These are phyloP conservation scores for Plectosphaerella plurivora DNA, from an alignment of 2,329 filamentous ascomycete genomes.

Conservation along the genomic window DNA sequence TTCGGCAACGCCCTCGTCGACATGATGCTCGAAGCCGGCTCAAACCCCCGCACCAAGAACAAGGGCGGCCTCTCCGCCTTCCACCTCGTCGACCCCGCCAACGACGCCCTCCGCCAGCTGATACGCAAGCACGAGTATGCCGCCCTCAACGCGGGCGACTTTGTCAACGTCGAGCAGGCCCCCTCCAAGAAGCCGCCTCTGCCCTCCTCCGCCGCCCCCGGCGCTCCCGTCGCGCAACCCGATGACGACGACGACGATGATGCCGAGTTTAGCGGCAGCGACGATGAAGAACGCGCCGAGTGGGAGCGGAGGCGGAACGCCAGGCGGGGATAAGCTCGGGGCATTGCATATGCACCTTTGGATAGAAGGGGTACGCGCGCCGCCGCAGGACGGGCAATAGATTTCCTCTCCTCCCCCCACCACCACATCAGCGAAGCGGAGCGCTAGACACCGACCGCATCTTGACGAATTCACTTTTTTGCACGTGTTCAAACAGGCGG, in stretches of 20 bases:
- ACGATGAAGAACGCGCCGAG: constrained; percentile 59
- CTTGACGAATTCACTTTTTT: not conserved
- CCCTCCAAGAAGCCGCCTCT: constrained; percentile 11
- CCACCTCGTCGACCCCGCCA: constrained; percentile 70
- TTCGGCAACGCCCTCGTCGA: constrained; percentile 65
- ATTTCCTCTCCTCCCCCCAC: not conserved
- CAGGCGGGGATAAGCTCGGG: constrained; percentile 22
- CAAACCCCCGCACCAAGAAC: constrained; percentile 55
- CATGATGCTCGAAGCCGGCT: constrained; percentile 79
- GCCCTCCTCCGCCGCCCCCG: constrained; percentile 14
- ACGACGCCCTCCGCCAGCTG: constrained; percentile 55
- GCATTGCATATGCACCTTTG: not conserved
- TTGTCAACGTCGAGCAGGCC: constrained; percentile 34
- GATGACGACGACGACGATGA: constrained; percentile 44
- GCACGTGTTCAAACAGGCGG: not conserved
- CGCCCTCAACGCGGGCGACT: constrained; percentile 53
- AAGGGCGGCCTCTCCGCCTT: constrained; percentile 67
- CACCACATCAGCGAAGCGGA: not conserved
- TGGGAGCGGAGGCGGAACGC: constrained; percentile 50
- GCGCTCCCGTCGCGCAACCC: constrained; percentile 16
- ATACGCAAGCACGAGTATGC: constrained; percentile 70
- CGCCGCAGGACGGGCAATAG: not conserved
- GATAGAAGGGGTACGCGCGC: not conserved
- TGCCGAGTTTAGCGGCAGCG: constrained; percentile 60
- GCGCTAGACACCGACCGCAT: not conserved